A percentile compares a stretch with the other conserved stretches of the same genome.
Evolutionary conservation across 345 rosid genomes (phyloP).

Genomic region (Geranium rotundifolium): DNA sequence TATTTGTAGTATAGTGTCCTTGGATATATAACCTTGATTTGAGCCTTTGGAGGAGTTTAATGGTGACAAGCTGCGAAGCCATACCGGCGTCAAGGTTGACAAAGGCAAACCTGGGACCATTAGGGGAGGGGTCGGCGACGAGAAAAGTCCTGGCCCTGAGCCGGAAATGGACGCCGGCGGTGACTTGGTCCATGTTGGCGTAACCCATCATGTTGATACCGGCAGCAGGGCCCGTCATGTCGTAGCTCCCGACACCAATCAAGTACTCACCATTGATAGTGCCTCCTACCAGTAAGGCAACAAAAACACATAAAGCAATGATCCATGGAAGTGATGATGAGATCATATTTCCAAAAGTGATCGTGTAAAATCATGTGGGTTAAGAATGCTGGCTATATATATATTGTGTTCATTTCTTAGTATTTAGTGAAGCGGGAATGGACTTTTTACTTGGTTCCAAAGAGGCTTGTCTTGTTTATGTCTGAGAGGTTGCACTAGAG

Average conservation of each 20-base stretch:
- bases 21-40: slow-evolving; percentile 21
- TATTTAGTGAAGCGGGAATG: not conserved
- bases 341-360: not conserved
- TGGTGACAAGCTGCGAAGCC: slow-evolving; percentile 54
- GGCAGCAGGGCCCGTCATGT: slow-evolving; percentile 55
- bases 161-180: slow-evolving; percentile 51
- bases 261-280: slow-evolving; percentile 22
- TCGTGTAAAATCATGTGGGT: not conserved
- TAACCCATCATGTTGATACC: slow-evolving; percentile 56
- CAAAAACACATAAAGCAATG: slow-evolving; percentile 1
- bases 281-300: not conserved
- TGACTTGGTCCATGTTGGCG: slow-evolving; percentile 33
- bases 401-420: not conserved
- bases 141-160: slow-evolving; percentile 43
- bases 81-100: slow-evolving; percentile 51
- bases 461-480: not conserved
- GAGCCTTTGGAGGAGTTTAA: slow-evolving; percentile 32
- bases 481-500: not conserved
- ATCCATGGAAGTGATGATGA: not conserved
- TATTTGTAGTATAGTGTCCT: too few relatives aligned
- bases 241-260: slow-evolving; percentile 47
- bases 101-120: slow-evolving; percentile 41
- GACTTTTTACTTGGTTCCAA: not conserved
- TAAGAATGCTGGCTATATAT: too few relatives aligned
- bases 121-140: slow-evolving; percentile 24